Evolutionary conservation across 1,139 yeast genomes (phyloP), one percentile per base, ranked within the genome.

Genomic region (Yamadazyma pseudoaaseri): DNA sequence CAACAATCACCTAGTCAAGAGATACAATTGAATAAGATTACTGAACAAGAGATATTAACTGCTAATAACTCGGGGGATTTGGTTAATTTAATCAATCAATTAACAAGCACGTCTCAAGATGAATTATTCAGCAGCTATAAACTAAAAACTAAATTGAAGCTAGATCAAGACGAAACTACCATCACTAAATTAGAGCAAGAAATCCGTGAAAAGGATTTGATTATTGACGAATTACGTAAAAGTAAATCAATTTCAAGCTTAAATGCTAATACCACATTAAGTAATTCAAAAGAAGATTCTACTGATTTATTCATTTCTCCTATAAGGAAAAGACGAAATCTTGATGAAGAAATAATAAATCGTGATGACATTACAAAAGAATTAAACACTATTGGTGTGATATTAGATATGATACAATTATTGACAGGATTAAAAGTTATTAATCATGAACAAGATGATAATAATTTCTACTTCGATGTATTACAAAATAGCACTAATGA

Each of bases 351-450:
- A 29, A 35, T 55, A 33, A 59, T 64, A 13, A 51, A 51, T 30
- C 58, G 56, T 29, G 60, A 56, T 28, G 65, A 65, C 29, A 45
- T 68, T 20, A 55, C 58, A n/a, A 62, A 63, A 37, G 74, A 67
- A 37, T 52, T 71, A 22, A 74, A 70, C 37, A 66, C 72, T 35
- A 68, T 70, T 12, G 73, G 74, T 2, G 58, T 74, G 33, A 71
- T 77, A 7, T 53, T 76, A 23, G 82, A 76, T 47, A 68, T 79
- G 71, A 50, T 75, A 34, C 81, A 78, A 45, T 65, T 76, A 33
- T 57, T 79, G 28, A 77, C 81, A 6, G 84, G 84, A 0, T 51
- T 79, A 23, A 62, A 78, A 32, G 69, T 79, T 6, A 62, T 67
- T 23, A 67, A 71, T 39, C 74, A 70, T 36, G 68, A 65, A 31